These are phyloP conservation scores for Buddleja alternifolia DNA, from an alignment of 257 asterid genomes.

Conservation along the genomic window DNA sequence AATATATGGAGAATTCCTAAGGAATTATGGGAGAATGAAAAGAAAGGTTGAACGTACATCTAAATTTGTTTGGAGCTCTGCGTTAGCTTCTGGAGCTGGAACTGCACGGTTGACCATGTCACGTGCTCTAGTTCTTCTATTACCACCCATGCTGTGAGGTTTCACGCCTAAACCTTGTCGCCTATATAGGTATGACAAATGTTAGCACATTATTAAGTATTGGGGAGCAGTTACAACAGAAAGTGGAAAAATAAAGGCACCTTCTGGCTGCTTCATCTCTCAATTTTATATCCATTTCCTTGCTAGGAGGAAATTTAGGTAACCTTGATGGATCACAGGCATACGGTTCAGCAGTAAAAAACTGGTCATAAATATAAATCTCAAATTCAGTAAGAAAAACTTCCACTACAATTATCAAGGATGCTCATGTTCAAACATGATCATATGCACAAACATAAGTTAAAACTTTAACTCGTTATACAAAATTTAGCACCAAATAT, in stretches of 20 bases:
- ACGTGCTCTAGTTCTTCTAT: slow-evolving; percentile 48
- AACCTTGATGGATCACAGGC: slow-evolving; percentile 88
- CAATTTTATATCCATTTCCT: slow-evolving; percentile 88
- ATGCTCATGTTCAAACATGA: neutral
- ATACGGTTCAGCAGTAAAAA: slow-evolving; percentile 69
- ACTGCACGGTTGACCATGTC: slow-evolving; percentile 57
- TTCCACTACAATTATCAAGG: neutral
- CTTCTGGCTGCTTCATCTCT: slow-evolving; percentile 86
- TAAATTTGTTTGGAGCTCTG: slow-evolving; percentile 59
- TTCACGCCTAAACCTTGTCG: slow-evolving; percentile 51
- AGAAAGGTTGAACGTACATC: slow-evolving; percentile 42
- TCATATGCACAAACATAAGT: neutral
- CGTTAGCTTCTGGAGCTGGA: slow-evolving; percentile 75
- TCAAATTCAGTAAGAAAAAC: neutral
- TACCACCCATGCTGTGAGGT: slow-evolving; percentile 45
- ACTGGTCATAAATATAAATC: slow-evolving; percentile 45
- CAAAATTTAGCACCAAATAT: neutral
- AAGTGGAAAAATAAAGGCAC: slow-evolving; percentile 40
- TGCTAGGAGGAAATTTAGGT: slow-evolving; percentile 94
- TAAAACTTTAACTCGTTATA: no score
- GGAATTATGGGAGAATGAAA: slow-evolving; percentile 3
- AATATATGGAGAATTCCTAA: neutral
- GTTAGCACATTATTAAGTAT: slow-evolving; percentile 11
- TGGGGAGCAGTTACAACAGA: slow-evolving; percentile 3
- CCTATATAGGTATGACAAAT: slow-evolving; percentile 34